phyloP scores from a whole-genome alignment of 2,329 filamentous ascomycete species.

The Aspergillus japonicus region DNA sequence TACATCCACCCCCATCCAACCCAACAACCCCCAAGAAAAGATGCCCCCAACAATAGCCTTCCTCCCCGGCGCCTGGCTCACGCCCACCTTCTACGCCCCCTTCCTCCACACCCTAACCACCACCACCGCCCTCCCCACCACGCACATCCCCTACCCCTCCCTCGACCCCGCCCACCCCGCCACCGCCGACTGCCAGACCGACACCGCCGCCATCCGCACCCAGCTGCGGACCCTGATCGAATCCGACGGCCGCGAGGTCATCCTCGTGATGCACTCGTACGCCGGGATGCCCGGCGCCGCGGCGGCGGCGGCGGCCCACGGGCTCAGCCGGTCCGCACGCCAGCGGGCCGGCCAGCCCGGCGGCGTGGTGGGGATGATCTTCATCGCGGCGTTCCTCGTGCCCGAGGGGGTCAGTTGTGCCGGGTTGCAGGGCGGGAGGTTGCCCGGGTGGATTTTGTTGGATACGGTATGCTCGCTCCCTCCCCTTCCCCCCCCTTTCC shows the following conservation, averaged over 20 bases:
- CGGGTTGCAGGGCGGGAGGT: slow-evolving; percentile 22
- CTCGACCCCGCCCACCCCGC: slow-evolving; percentile 26
- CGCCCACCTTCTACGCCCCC: slow-evolving; percentile 31
- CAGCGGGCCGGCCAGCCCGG: slow-evolving; percentile 27
- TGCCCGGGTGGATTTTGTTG: slow-evolving; percentile 26
- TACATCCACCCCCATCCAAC: too few relatives aligned
- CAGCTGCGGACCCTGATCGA: slow-evolving; percentile 18
- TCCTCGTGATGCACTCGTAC: slow-evolving; percentile 36
- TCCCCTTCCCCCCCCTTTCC: too few relatives aligned
- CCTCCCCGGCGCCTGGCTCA: slow-evolving; percentile 44
- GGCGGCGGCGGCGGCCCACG: slow-evolving; percentile 29
- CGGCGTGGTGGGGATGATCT: slow-evolving; percentile 32
- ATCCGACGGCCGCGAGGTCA: slow-evolving; percentile 25
- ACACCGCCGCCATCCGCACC: slow-evolving; percentile 32
- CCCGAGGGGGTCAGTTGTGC: slow-evolving; percentile 32
- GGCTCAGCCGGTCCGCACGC: slow-evolving; percentile 25
- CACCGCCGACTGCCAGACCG: slow-evolving; percentile 30
- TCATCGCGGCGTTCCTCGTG: slow-evolving; percentile 38
- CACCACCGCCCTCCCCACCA: slow-evolving; percentile 33
- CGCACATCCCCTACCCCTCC: slow-evolving; percentile 25
- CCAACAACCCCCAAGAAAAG: too few relatives aligned
- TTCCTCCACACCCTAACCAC: slow-evolving; percentile 30
- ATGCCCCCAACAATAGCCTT: slow-evolving; percentile 24
- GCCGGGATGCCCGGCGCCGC: slow-evolving; percentile 31
- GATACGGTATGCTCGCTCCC: slow-evolving; percentile 13